Percentiles rank a stretch among this genome's conserved stretches.
Evolutionary conservation across 495 filamentous ascomycete species (phyloP).

Genomic region (Daldinia childiae): DNA sequence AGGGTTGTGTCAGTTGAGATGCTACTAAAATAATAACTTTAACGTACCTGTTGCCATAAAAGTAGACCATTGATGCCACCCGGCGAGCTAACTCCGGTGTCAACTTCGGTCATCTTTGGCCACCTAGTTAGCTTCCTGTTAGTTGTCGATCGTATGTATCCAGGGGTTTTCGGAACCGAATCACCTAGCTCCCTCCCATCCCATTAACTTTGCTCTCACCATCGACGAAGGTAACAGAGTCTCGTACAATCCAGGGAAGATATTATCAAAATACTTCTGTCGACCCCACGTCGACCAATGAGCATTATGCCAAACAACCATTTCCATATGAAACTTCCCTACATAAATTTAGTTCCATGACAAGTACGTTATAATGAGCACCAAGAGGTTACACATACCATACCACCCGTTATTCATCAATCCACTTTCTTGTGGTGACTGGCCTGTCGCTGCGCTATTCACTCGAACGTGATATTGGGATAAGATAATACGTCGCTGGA

Average conservation of each 20-base stretch:
- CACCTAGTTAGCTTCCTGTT: constrained; percentile 30
- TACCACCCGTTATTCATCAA: constrained; percentile 58
- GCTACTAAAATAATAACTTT: not conserved
- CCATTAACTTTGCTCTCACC: constrained; percentile 52
- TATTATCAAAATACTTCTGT: constrained; percentile 50
- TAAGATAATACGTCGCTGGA: constrained; percentile 60
- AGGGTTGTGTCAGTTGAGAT: not conserved
- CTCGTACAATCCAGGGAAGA: constrained; percentile 52
- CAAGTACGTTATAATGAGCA: not conserved
- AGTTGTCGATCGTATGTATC: not conserved
- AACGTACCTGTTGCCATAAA: constrained; percentile 54
- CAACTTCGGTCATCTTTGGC: constrained; percentile 61
- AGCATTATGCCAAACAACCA: constrained; percentile 57
- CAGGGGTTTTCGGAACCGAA: not conserved
- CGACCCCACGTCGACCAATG: constrained; percentile 58
- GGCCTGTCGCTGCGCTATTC: constrained; percentile 51
- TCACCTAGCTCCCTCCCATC: constrained; percentile 55
- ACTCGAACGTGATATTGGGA: constrained; percentile 61
- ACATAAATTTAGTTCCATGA: not conserved
- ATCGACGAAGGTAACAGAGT: constrained; percentile 54
- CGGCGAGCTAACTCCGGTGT: constrained; percentile 55
- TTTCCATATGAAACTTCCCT: constrained; percentile 50
- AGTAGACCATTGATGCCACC: constrained; percentile 55
- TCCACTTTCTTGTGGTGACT: constrained; percentile 54
- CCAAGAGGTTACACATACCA: constrained; percentile 28